Evolutionary conservation across 768 basidiomycete species (phyloP).

Genomic region (Boletellus ananas): DNA sequence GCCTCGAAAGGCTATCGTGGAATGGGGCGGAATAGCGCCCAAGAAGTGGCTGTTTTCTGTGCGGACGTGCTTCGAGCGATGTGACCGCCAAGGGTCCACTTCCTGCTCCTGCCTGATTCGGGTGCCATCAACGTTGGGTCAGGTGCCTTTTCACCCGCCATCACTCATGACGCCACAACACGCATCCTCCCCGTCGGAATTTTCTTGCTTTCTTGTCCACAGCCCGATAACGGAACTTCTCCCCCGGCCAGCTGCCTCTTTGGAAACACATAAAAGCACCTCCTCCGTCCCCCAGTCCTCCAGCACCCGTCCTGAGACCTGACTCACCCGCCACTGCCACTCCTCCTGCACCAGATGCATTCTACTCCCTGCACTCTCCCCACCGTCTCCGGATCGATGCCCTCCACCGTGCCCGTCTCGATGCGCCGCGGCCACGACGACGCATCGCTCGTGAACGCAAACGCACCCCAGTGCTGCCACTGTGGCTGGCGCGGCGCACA

Average conservation of each 20-base stretch:
- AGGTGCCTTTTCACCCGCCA: conserved; percentile 32
- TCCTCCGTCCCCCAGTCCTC: neutral
- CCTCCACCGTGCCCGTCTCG: neutral
- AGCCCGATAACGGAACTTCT: conserved; percentile 37
- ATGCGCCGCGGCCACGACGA: conserved; percentile 22
- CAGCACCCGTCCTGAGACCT: too few relatives aligned
- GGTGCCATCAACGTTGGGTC: conserved; percentile 23
- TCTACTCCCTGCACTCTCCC: conserved; percentile 9
- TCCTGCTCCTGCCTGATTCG: conserved; percentile 17
- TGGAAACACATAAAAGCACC: conserved; percentile 23
- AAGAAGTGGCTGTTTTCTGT: neutral
- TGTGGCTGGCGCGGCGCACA: conserved; percentile 66
- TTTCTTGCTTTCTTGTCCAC: conserved; percentile 31
- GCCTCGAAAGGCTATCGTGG: conserved; percentile 36
- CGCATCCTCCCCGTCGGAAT: conserved; percentile 34
- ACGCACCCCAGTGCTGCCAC: conserved; percentile 75
- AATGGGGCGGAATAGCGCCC: conserved; percentile 22
- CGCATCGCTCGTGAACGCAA: conserved; percentile 41
- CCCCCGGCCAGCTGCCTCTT: conserved; percentile 20
- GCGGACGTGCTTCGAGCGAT: conserved; percentile 24
- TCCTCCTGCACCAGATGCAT: conserved; percentile 17
- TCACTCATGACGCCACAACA: conserved; percentile 36
- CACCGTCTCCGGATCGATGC: conserved; percentile 13
- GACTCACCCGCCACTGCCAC: neutral
- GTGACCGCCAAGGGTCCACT: conserved; percentile 29